Conservation (phyloP, 768 basidiomycete species). For the Trametes cubensis region DNA sequence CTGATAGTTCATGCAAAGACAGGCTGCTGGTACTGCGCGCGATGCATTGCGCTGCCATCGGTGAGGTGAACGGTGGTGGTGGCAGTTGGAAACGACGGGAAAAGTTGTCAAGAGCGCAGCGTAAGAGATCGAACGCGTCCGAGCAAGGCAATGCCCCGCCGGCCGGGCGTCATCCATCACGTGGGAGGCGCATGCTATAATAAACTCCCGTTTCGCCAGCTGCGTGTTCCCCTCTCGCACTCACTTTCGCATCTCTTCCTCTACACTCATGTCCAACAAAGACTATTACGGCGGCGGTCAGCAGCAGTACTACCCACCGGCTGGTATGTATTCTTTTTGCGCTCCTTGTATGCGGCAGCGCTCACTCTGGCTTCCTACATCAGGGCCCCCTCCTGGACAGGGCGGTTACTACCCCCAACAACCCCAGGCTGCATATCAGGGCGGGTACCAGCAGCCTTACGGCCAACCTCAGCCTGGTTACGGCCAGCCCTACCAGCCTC, state of each 20-base stretch:
- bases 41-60: no score
- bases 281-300: constrained; percentile 66
- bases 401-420: constrained; percentile 76
- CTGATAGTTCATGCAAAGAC: no score
- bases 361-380: constrained; percentile 26
- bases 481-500: constrained; percentile 49
- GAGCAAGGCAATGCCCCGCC: neutral
- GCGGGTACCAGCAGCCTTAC: constrained; percentile 40
- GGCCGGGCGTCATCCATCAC: constrained; percentile 8
- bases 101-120: no score
- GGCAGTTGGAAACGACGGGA: no score
- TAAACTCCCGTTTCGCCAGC: constrained; percentile 12
- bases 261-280: constrained; percentile 56
- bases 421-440: constrained; percentile 70
- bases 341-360: neutral
- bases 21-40: no score
- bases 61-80: no score
- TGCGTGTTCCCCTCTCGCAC: constrained; percentile 7
- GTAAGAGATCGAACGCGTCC: neutral
- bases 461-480: constrained; percentile 43
- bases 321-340: constrained; percentile 38
- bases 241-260: neutral
- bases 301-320: constrained; percentile 58
- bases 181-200: constrained; percentile 14
- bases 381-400: constrained; percentile 58